Evolutionary conservation across 495 filamentous ascomycete species (phyloP), one percentile per base, ranked within the genome.

Genomic region (Neurospora hispaniola): DNA sequence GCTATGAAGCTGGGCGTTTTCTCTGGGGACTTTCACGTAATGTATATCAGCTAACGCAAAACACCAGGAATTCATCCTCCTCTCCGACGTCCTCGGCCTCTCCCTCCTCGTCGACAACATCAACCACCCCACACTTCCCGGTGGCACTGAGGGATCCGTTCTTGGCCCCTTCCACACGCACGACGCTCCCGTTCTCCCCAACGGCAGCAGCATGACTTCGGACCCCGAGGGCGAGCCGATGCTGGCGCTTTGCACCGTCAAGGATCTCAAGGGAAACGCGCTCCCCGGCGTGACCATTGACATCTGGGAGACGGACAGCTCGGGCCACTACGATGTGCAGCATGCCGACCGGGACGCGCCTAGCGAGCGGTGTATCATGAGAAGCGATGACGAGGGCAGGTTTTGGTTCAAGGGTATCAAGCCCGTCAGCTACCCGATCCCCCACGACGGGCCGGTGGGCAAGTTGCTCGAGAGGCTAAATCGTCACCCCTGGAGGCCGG

Each of bases 141-240:
- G 81, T 46, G 87, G 88, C 62, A 98, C 94, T 18, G 94, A 97
- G 80, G 93, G 94, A 69, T 94, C 94, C 4, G 92, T 98, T 40
- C 88, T 97, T 0, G 94, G 94, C 0, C 94, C 94, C 62, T 98
- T 97, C 86, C 94, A 98, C 85, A 95, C 93, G 3, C 92, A 97
- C 81, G 94, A 97, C 76, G 93, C 94, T 4, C 86, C 90, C 38
- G 79, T 85, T 42, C 84, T 92, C 54, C 70, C 85, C 14, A 82
- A 89, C 73, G 94, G 94, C 38, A 82, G 86, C 23, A 77, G 78
- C 76, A 94, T 98, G 85, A 90, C 91, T 16, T 88, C 89, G 73
- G 93, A 95, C 76, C 85, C 89, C 0, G 82, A 85, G 42, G 92
- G 92, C 27, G 87, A 89, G 78, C 90, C 92, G 0, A 88, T 93